Base-by-base conservation (phyloP, 2,329 filamentous ascomycete species). In the Sporothrix mexicana region DNA sequence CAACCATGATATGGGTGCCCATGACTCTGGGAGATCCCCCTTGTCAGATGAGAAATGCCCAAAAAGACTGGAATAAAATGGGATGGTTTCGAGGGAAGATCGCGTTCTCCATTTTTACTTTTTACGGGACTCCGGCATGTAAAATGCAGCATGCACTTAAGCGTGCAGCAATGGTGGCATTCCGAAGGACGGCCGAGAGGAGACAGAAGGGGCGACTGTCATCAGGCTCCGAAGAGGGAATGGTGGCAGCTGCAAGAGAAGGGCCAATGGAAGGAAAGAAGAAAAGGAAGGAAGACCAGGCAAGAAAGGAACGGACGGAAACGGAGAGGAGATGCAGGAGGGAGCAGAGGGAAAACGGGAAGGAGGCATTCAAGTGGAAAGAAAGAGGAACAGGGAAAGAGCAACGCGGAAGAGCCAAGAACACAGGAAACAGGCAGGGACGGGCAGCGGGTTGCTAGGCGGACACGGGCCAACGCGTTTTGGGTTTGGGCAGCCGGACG, bases 401-500 rank as follows among this genome's bases (percentile, higher is more conserved):
- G 55, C 51, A 53, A 20, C 49, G 20, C 49, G 49, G n/a, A 59
- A 17, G 36, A 59, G 15, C 53, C 49, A 49, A 25, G 12, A 53
- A 23, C 51, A 55, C 30, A 36, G 30, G 36, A 30, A 51, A 13
- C 45, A 43, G 49, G 30, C 61, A 20, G 41, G 41, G 61, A 25
- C 61, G 20, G 20, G 61, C 47, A 47, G 30, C 30, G 20, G 12
- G 61, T 66, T 66, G 61, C 61, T 66, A 15, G 61, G 61, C 61
- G 61, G 61, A 66, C n/a, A 25, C 45, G 41, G 64, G 36, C 66
- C 55, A 73, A 69, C 70, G 70, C 70, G 62, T 72, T 72, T 72
- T 72, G 70, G 70, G 47, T 68, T 66, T 72, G 70, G 59, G 30
- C 59, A 51, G 41, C 45, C 43, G 30, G 64, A 51, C 64, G 64